Evolutionary conservation across 306 rosid species (phyloP).

Genomic region (Vigna trinervia): DNA sequence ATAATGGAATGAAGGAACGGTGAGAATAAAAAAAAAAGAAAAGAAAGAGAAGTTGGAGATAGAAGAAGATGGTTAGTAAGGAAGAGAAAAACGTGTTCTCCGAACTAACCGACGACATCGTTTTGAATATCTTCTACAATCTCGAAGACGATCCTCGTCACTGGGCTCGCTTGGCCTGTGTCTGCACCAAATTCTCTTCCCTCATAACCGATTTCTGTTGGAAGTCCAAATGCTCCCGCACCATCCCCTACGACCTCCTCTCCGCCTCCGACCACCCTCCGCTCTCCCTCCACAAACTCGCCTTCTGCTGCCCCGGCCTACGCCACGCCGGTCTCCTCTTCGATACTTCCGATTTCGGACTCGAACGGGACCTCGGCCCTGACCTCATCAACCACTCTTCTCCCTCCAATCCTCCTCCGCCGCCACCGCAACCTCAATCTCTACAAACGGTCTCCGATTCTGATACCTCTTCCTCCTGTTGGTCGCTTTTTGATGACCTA

Average conservation of each 20-base stretch:
- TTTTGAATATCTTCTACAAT: constrained; percentile 66
- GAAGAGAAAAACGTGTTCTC: constrained; percentile 44
- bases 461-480: constrained; percentile 20
- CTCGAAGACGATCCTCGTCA: constrained; percentile 85
- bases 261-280: constrained; percentile 37
- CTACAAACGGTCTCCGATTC: neutral
- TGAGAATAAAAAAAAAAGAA: neutral
- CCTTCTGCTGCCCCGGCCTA: constrained; percentile 92
- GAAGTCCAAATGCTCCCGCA: constrained; percentile 56
- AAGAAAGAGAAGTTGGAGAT: neutral
- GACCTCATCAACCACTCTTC: constrained; percentile 18
- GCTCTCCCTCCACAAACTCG: constrained; percentile 68
- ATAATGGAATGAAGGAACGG: neutral
- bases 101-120: constrained; percentile 68
- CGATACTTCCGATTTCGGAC: constrained; percentile 80
- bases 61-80: neutral
- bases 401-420: neutral
- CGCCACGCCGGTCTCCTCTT: constrained; percentile 80
- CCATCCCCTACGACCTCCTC: constrained; percentile 69
- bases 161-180: constrained; percentile 88
- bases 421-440: neutral
- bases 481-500: constrained; percentile 93
- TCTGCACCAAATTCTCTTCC: constrained; percentile 69
- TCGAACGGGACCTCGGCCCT: constrained; percentile 75
- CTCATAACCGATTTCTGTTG: constrained; percentile 68